Conservation (phyloP, 352 stramenopile genomes). For the Phytophthora nicotianae region DNA sequence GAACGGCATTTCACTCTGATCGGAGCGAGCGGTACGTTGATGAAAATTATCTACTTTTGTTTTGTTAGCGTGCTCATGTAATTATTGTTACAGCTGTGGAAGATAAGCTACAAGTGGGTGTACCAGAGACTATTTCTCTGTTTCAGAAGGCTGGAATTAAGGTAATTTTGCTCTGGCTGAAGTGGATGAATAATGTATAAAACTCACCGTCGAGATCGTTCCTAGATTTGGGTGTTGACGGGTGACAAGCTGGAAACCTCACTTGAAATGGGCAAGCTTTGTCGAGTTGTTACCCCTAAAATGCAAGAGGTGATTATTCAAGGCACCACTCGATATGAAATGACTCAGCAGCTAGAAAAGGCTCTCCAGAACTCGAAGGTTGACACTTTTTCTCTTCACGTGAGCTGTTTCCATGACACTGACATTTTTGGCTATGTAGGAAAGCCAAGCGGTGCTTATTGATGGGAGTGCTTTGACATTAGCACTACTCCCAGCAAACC, state of each 20-base stretch:
- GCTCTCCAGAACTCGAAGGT: conserved; percentile 56
- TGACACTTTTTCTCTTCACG: background rate
- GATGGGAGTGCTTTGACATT: conserved; percentile 67
- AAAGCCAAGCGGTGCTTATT: conserved; percentile 73
- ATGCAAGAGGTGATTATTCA: conserved; percentile 83
- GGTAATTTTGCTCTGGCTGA: conserved; percentile 47
- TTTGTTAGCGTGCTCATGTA: background rate
- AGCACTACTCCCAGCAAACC: conserved; percentile 58
- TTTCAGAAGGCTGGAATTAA: conserved; percentile 96
- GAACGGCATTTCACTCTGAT: conserved; percentile 85
- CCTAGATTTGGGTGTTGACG: conserved; percentile 93
- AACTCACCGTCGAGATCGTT: background rate
- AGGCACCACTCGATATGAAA: conserved; percentile 47
- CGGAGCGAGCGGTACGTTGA: conserved; percentile 75
- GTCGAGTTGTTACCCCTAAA: conserved; percentile 77
- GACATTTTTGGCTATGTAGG: conserved; percentile 30
- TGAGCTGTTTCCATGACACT: background rate
- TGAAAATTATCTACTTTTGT: background rate
- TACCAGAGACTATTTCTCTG: conserved; percentile 92
- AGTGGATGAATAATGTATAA: background rate
- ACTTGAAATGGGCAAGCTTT: conserved; percentile 97
- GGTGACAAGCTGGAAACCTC: conserved; percentile 99
- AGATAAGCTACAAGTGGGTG: conserved; percentile 97
- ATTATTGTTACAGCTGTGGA: conserved; percentile 87
- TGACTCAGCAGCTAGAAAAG: conserved; percentile 55